Evolutionary conservation across 108 stramenopile genomes (phyloP), one percentile per base, ranked within the genome.

Genomic region (Craspedostauros australis): DNA sequence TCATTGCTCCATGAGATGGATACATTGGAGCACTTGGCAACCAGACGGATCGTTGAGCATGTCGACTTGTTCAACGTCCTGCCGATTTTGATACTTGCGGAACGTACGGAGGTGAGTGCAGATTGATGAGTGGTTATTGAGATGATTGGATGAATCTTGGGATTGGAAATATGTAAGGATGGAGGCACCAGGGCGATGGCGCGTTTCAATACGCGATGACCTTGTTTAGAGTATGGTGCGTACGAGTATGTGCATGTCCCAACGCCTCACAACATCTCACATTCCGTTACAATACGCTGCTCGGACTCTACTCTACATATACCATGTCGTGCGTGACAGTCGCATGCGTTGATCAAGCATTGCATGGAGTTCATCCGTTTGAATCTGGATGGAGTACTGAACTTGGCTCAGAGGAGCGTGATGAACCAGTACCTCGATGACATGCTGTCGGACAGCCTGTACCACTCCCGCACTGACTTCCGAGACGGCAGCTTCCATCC

Each of bases 331-430:
- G n/a, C n/a, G n/a, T n/a, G n/a, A n/a, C n/a, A 68, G 53, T 59
- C 44, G 36, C 16, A 37, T 1, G 45, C 40, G 27, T 60, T 91
- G 18, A 59, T 65, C 11, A 53, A 66, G 5, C 77, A 80, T 49
- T 91, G 89, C 47, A 39, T 67, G 14, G 56, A 79, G 41, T 91
- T 91, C 54, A 50, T 86, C 26, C 50, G 66, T 1, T 49, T 57
- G 37, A 91, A 91, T 63, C 60, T 91, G 19, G 89, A 87, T 70
- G 89, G 80, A 33, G 89, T 91, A 4, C 49, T 91, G 32, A 74
- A 81, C 22, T 52, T 80, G 29, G 76, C 57, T 7, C 77, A 75
- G 37, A 79, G 70, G 30, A 58, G 61, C 21, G 81, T 71, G 18
- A 49, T 87, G 41, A 68, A 77, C 29, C 49, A 60, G 28, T 85